These are phyloP conservation scores for Diplogelasinospora grovesii DNA, from an alignment of 495 filamentous ascomycete genomes.

Conservation along the genomic window DNA sequence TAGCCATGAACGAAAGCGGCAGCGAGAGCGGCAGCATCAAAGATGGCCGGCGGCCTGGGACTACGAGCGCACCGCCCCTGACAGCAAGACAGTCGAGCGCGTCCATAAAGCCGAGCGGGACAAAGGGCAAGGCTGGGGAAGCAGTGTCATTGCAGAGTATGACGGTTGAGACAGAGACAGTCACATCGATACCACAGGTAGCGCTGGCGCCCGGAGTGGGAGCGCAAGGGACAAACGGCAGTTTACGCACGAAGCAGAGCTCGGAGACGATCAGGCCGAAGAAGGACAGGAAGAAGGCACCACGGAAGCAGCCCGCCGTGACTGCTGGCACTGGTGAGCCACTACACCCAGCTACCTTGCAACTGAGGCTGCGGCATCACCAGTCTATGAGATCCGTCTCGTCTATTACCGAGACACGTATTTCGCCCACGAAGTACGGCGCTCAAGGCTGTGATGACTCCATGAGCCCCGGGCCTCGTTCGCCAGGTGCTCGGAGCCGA, in stretches of 20 bases:
- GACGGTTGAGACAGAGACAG: constrained; percentile 97
- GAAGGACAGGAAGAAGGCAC: constrained; percentile 76
- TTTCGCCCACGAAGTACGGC: constrained; percentile 29
- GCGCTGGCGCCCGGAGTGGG: constrained; percentile 62
- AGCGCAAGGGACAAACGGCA: constrained; percentile 59
- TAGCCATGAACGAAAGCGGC: constrained; percentile 50
- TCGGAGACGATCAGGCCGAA: constrained; percentile 92
- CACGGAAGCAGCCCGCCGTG: constrained; percentile 67
- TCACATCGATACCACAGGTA: constrained; percentile 86
- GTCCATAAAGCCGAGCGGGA: constrained; percentile 30
- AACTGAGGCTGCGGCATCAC: constrained; percentile 25
- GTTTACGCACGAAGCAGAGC: constrained; percentile 78
- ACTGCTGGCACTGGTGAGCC: constrained; percentile 66
- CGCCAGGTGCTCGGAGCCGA: constrained; percentile 10
- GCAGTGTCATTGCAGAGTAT: constrained; percentile 80
- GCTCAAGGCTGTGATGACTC: constrained; percentile 24
- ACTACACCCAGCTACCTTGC: constrained; percentile 17
- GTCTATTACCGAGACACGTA: constrained; percentile 17
- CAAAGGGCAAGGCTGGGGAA: constrained; percentile 59
- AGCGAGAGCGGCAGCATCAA: constrained; percentile 52
- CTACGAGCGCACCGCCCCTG: constrained; percentile 32
- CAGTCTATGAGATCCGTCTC: constrained; percentile 31
- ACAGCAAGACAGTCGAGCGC: constrained; percentile 39
- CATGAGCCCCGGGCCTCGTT: constrained; percentile 11
- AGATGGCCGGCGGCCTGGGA: constrained; percentile 24